phyloP scores from a whole-genome alignment of 1,284 basidiomycete genomes.

The Naganishia liquefaciens region DNA sequence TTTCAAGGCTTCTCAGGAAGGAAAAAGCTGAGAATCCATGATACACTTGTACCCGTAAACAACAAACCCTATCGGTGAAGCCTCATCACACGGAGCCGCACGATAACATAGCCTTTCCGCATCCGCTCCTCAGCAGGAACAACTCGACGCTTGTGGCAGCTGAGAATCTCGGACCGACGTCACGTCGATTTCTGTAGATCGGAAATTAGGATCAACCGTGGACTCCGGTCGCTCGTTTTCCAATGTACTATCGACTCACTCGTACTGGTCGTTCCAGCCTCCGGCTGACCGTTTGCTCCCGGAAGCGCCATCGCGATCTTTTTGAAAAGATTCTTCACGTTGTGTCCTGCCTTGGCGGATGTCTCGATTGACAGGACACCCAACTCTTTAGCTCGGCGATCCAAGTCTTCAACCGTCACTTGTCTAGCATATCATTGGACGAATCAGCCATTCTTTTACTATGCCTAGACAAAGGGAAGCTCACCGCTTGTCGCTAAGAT shows the following conservation, averaged over 20 bases:
- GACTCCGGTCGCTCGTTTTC: not conserved
- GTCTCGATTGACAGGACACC: constrained; percentile 99
- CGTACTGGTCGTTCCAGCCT: constrained; percentile 62
- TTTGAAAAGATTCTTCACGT: constrained; percentile 96
- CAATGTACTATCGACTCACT: constrained; percentile 42
- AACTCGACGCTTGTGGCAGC: constrained; percentile 49
- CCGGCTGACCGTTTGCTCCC: constrained; percentile 77
- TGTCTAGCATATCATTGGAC: constrained; percentile 61
- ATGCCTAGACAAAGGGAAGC: constrained; percentile 4
- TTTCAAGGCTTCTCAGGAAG: no score
- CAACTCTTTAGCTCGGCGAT: constrained; percentile 86
- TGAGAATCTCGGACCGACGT: constrained; percentile 45
- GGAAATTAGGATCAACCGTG: no score
- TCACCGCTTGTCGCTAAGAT: constrained; percentile 60
- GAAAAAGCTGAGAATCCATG: no score
- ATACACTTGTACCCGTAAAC: no score
- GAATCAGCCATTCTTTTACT: not conserved
- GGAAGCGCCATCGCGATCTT: constrained; percentile 98
- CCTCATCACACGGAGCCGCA: no score
- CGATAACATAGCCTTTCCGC: no score
- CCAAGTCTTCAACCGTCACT: constrained; percentile 98
- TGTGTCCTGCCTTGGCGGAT: constrained; percentile 98
- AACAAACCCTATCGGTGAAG: no score
- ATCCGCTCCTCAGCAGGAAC: constrained; percentile 43
- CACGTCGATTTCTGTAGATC: constrained; percentile 53